Evolutionary conservation across 441 rosid genomes (phyloP).

Genomic region (Metrosideros polymorpha): DNA sequence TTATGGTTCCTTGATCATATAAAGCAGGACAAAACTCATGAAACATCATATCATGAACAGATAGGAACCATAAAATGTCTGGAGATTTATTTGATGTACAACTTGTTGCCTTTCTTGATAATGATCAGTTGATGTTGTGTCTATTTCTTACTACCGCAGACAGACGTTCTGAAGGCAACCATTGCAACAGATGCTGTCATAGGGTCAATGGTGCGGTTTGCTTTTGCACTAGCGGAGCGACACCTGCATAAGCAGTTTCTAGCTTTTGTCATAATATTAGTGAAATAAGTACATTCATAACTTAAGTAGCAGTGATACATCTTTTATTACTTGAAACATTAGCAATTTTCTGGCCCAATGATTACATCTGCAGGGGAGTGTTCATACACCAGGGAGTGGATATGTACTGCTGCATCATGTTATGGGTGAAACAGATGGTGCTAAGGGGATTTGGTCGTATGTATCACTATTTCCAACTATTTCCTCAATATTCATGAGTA

Average conservation of each 20-base stretch:
- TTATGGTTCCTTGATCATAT: too few species aligned
- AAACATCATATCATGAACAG: too few species aligned
- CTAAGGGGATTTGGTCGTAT: conserved; percentile 78
- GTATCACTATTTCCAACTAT: conserved; percentile 17
- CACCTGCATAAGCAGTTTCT: too few species aligned
- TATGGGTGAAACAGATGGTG: conserved; percentile 91
- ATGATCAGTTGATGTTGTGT: neutral
- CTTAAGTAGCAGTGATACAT: too few species aligned
- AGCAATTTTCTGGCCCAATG: neutral
- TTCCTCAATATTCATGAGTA: too few species aligned
- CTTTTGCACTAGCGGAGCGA: too few species aligned
- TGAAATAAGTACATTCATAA: too few species aligned
- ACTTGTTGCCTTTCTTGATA: neutral
- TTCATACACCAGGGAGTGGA: conserved; percentile 78
- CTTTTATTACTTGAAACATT: too few species aligned
- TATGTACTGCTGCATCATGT: conserved; percentile 90
- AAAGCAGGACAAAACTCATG: too few species aligned
- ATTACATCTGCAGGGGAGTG: conserved; percentile 38
- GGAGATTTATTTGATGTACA: neutral
- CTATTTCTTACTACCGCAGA: conserved; percentile 19
- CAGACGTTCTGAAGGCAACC: conserved; percentile 77
- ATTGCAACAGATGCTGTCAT: conserved; percentile 84
- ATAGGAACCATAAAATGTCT: too few species aligned
- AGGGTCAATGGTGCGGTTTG: conserved; percentile 49
- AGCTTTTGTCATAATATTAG: too few species aligned